Evolutionary conservation across 768 basidiomycete genomes (phyloP), one percentile per base, ranked within the genome.

Genomic region (Hericium coralloides): DNA sequence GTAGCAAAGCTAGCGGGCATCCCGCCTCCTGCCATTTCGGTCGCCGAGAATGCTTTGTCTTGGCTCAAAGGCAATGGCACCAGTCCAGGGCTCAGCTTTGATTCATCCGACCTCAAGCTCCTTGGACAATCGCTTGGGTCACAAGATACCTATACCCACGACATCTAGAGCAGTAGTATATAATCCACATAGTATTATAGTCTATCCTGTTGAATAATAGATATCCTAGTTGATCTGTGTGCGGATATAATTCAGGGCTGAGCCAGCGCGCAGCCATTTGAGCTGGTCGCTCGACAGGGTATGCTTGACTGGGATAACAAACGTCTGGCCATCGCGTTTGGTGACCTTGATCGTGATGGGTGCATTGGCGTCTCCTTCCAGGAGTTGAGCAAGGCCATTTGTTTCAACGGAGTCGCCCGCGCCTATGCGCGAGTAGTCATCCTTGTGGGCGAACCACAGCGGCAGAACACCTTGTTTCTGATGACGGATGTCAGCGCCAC

Each of bases 391-490:
- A 15, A 99, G 77, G n/a, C 94, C 95, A 38, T 83, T 59, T 2
- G 97, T 99, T 68, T 91, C 82, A 26, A 98, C 69, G 18, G 79
- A 66, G 67, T 98, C 95, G 12, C 90, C 90, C 49, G 89, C 78
- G 10, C 82, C 85, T 64, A 99, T 92, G 49, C 80, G 83, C 51
- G 75, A 70, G 70, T 99, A 98, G 72, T 98, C 94, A 8, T 75
- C 70, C 69, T 91, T 91, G 70, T 97, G 80, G 7, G 73, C 80
- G 66, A 98, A 92, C 87, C 93, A 97, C n/a, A 98, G 76, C 14
- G 97, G 97, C 18, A 99, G 79, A 52, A 99, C 76, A 37, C 97
- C 97, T 82, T 99, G 97, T 82, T 99, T 99, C 91, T 95, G 22
- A 22, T 22, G 66, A 37, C 53, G 17, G 12, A 60, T 58, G 43